Base-by-base conservation (phyloP, 1,284 basidiomycete genomes). In the Sporisorium sorghi region DNA sequence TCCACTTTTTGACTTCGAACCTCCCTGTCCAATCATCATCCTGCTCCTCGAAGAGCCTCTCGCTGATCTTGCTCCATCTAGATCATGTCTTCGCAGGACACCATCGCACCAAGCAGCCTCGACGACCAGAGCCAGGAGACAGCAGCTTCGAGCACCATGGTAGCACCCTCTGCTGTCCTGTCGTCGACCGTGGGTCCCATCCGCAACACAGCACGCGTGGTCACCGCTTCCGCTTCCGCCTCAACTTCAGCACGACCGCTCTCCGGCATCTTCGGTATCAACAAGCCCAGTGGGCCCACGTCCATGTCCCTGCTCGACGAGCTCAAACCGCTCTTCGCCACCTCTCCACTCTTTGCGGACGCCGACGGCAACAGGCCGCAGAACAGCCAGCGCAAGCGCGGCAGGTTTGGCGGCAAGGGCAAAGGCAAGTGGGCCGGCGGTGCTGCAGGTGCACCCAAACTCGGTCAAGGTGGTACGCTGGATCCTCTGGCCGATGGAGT, bases 401-500 rank as follows among this genome's bases (percentile, higher is more conserved):
- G 65, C 50, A 73, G 61, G 32, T 73, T 68, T 23, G 60, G 71
- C 14, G 62, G 82, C 46, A 59, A 70, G 26, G 70, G 73, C 9
- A 63, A 70, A 12, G 50, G 52, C 40, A 80, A 78, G 48, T 75
- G 72, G 51, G 68, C 72, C 3, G 76, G 73, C 17, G 65, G 58
- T 17, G 58, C 71, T n/a, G 53, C 58, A 28, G 67, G 69, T 17
- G 77, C 79, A 11, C 83, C 82, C 49, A 96, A 96, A 85, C 88
- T 95, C 48, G 94, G 94, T 1, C 93, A 95, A 85, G 93, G 93
- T 47, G 94, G 94, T 17, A 99, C 97, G 3, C 87, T 99, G 47
- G 97, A 99, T 86, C 97, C 97, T 12, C 88, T 99, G 19, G 97
- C 97, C n/a, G 92, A 94, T 83, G 94, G 94, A 48, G 93, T 96